Evolutionary conservation across 2,329 filamentous ascomycete species (phyloP).

Genomic region (Magnaporthiopsis rhizophila): DNA sequence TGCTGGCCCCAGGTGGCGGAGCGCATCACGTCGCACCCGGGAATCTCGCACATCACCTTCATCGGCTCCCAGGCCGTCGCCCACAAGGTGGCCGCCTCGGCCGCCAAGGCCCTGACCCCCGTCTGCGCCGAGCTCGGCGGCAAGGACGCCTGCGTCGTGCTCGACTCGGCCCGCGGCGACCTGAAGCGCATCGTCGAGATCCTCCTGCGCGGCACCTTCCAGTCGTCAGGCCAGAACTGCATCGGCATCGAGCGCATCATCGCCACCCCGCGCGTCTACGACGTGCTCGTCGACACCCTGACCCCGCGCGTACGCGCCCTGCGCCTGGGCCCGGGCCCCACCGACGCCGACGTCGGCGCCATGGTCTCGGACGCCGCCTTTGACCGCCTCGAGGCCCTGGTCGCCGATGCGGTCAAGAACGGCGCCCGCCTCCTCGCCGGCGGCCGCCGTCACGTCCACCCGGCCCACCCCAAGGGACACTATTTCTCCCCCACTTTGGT

Average conservation of each 20-base stretch:
- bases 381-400: constrained; percentile 63
- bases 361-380: constrained; percentile 79
- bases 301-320: constrained; percentile 66
- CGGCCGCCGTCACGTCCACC: constrained; percentile 64
- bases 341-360: constrained; percentile 69
- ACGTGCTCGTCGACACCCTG: constrained; percentile 61
- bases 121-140: constrained; percentile 88
- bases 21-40: constrained; percentile 76
- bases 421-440: constrained; percentile 79
- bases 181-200: constrained; percentile 70
- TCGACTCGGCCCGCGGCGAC: constrained; percentile 64
- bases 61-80: constrained; percentile 86
- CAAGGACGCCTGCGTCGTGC: constrained; percentile 85
- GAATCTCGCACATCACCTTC: constrained; percentile 85
- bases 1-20: constrained; percentile 83
- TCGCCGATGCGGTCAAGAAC: constrained; percentile 65
- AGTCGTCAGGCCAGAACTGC: constrained; percentile 94
- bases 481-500: constrained; percentile 91
- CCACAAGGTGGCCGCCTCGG: constrained; percentile 78
- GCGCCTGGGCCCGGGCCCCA: constrained; percentile 56
- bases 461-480: constrained; percentile 67
- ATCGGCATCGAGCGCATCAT: constrained; percentile 94
- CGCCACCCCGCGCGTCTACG: constrained; percentile 68
- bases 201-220: constrained; percentile 86
- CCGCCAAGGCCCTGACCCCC: constrained; percentile 78